These are phyloP conservation scores for Penicillium salamii DNA, from an alignment of 495 filamentous ascomycete species.

Conservation along the genomic window DNA sequence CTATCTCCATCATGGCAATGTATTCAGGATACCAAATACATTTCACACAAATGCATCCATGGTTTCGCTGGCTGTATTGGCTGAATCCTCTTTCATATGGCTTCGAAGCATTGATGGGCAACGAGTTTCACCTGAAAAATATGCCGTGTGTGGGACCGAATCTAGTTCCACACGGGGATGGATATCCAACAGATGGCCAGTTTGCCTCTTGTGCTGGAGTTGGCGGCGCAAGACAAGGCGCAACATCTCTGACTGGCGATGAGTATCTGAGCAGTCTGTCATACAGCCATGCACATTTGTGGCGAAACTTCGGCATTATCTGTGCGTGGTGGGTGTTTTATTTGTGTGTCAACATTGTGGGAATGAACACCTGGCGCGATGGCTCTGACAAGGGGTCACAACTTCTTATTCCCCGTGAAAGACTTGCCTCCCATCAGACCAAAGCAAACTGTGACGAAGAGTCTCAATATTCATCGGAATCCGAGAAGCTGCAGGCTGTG, in stretches of 20 bases:
- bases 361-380: conserved; percentile 68
- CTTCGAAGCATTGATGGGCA: conserved; percentile 66
- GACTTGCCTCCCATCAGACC: conserved; percentile 32
- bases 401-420: too few species aligned
- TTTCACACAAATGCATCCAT: conserved; percentile 69
- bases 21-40: conserved; percentile 70
- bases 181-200: too few species aligned
- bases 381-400: too few species aligned
- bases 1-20: too few species aligned
- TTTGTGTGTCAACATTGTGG: conserved; percentile 54
- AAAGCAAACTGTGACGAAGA: conserved; percentile 48
- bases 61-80: conserved; percentile 76
- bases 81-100: conserved; percentile 76
- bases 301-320: conserved; percentile 62
- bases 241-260: too few species aligned
- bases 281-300: conserved; percentile 57
- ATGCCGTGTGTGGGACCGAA: too few species aligned
- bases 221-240: conserved; percentile 62
- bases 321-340: conserved; percentile 56
- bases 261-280: too few species aligned
- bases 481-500: too few species aligned
- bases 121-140: too few species aligned
- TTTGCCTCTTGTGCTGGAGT: too few species aligned
- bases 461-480: too few species aligned
- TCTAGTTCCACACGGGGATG: too few species aligned